Evolutionary conservation across 1,139 yeast genomes (phyloP), one percentile per base, ranked within the genome.

Genomic region (Saccharomyces hybrid): DNA sequence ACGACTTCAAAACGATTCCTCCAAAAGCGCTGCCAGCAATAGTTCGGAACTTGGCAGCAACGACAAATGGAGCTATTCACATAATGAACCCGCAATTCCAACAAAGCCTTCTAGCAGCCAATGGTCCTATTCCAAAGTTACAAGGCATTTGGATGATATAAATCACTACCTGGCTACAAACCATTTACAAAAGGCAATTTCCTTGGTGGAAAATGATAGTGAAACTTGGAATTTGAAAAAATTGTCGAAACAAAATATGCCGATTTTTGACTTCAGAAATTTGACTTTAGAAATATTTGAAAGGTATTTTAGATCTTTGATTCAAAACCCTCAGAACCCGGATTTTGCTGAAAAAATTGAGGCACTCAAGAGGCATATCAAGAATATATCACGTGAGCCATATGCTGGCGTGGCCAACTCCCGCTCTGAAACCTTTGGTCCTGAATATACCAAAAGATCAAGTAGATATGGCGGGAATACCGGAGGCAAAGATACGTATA

Each of bases 91-190:
- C 6, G 44, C 11, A 16, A 38, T 38, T 3, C 44, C 44, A 38
- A 38, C 25, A 8, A 38, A 38, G 26, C 26, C 44, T 16, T 38
- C 44, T 8, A 38, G 44, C 44, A 38, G 44, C 13, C 44, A 38
- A 16, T 57, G 63, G 58, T 56, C 63, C 3, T 50, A 61, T 6
- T 52, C 55, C n/a, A 63, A 60, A 46, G 58, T 62, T 2, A 44
- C 60, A 5, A 58, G 58, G 47, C 56, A 56, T 23, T 59, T 65
- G 59, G 60, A 60, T 48, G 65, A 64, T 31, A 56, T 59, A 4
- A 42, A 52, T 13, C 51, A 55, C 29, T 50, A 59, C 46, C 49
- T 65, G 29, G 54, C 53, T 11, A 54, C 54, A 27, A 59, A 61
- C 47, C 56, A 62, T 34, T 25, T 63, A 9, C 49, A 46, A 19